Conservation (phyloP, 305 asterid genomes). For the Fraxinus angustifolia region DNA sequence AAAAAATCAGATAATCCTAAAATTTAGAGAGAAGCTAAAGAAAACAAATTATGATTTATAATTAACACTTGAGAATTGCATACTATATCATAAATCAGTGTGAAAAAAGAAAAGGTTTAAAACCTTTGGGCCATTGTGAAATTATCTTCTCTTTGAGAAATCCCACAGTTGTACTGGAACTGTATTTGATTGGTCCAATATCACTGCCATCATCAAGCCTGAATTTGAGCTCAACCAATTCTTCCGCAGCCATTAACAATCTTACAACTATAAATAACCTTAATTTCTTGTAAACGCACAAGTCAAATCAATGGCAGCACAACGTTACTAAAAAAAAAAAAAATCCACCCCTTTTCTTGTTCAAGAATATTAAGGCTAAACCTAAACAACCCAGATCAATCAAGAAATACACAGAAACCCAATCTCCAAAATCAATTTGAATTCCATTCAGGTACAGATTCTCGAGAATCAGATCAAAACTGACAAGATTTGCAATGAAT, state of each 20-base stretch:
- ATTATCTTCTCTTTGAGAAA: constrained; percentile 84
- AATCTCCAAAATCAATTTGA: background rate
- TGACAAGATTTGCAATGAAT: background rate
- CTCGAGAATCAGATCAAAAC: constrained; percentile 4
- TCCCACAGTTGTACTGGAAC: constrained; percentile 59
- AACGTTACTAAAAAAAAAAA: background rate
- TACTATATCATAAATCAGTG: background rate
- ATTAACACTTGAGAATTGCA: background rate
- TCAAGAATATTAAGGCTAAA: background rate
- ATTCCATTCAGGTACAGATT: background rate
- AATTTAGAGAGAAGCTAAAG: background rate
- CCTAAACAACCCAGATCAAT: constrained; percentile 13
- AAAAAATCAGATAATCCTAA: background rate
- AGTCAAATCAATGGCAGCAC: constrained; percentile 28
- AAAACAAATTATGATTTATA: background rate
- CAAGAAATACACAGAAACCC: background rate
- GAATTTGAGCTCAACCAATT: constrained; percentile 80
- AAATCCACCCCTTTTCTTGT: background rate
- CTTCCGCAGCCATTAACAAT: constrained; percentile 71
- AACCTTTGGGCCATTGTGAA: constrained; percentile 93
- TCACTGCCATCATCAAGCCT: constrained; percentile 96
- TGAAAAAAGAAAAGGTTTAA: background rate
- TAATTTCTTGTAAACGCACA: constrained; percentile 31
- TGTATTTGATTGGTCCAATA: constrained; percentile 84
- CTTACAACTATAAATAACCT: constrained; percentile 22